Evolutionary conservation across 2,329 filamentous ascomycete genomes (phyloP), one percentile per base, ranked within the genome.

Genomic region (Dothideomycetidae sp.): DNA sequence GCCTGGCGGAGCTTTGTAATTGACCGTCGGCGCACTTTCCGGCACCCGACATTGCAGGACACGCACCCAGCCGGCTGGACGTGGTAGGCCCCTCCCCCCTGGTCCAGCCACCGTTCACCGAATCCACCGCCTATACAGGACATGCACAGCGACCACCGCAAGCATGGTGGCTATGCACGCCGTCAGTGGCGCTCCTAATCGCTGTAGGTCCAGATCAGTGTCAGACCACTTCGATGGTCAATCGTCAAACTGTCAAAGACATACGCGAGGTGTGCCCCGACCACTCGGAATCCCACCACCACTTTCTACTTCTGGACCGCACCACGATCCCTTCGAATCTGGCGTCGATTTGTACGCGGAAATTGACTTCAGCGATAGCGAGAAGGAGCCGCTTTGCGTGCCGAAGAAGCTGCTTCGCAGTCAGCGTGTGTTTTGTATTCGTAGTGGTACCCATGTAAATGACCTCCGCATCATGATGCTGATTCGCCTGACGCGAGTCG

Each of bases 401-500:
- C 76, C 81, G 47, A 86, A 86, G 62, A 83, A 85, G 56, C 81
- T 83, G 46, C 18, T 11, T 11, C 19, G 30, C 31, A 58, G 58
- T 50, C 28, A 39, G 34, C 33, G 14, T 41, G 30, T 26, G 41
- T n/a, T 10, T 10, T 18, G 29, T 31, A n/a, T 31, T 13, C 31
- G 7, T 21, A 11, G 18, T 12, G 14, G 28, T 30, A 12, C 26
- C 33, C 44, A 4, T n/a, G 5, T 3, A 52, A 62, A 41, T 56
- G 12, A 83, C 81, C 82, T 90, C 53, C 83, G 63, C 66, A 81
- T 80, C 82, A 90, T 86, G 42, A 90, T 64, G 35, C 75, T 77
- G 18, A 88, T 62, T 32, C 79, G 66, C 57, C 71, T 78, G 28
- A 90, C 63, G 30, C 63, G 61, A 33, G 62, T 63, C 44, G 70